Evolutionary conservation across 352 stramenopile genomes (phyloP).

Genomic region (Pythium aquatile): DNA sequence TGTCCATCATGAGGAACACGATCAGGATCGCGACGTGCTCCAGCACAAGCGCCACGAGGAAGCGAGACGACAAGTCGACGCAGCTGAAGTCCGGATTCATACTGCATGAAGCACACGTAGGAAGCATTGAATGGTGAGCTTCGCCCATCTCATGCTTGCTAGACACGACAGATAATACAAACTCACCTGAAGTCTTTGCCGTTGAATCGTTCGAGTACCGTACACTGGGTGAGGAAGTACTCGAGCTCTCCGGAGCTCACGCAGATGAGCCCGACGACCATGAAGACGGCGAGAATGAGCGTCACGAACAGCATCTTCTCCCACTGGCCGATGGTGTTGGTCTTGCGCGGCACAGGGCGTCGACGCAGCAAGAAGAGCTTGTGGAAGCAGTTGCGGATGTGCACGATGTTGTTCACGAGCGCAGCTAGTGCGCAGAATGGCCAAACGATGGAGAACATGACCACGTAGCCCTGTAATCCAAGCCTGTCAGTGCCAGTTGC

Average conservation of each 20-base stretch:
- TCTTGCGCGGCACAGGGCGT: conserved; percentile 69
- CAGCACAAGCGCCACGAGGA: conserved; percentile 74
- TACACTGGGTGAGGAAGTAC: conserved; percentile 78
- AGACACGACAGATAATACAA: neutral
- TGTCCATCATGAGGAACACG: conserved; percentile 78
- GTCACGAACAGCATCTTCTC: conserved; percentile 87
- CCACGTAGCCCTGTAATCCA: conserved; percentile 66
- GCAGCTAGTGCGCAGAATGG: conserved; percentile 79
- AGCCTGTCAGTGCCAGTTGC: no score
- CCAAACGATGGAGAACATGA: conserved; percentile 89
- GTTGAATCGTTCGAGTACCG: conserved; percentile 69
- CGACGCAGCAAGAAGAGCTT: conserved; percentile 74
- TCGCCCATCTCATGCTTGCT: no score
- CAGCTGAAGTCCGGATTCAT: conserved; percentile 86
- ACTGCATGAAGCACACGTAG: conserved; percentile 26
- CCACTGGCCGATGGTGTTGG: conserved; percentile 86
- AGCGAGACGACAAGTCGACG: conserved; percentile 70
- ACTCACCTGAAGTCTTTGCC: conserved; percentile 80
- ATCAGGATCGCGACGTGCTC: conserved; percentile 73
- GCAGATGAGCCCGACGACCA: conserved; percentile 82
- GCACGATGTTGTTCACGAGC: conserved; percentile 77
- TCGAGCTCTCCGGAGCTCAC: conserved; percentile 82
- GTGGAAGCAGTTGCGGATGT: conserved; percentile 85
- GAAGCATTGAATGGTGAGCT: no score
- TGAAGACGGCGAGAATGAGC: conserved; percentile 76